A percentile compares a stretch with the other conserved stretches of the same genome.
Conservation (phyloP, 2,329 filamentous ascomycete genomes). For the Ceratocystis alfenasii region DNA sequence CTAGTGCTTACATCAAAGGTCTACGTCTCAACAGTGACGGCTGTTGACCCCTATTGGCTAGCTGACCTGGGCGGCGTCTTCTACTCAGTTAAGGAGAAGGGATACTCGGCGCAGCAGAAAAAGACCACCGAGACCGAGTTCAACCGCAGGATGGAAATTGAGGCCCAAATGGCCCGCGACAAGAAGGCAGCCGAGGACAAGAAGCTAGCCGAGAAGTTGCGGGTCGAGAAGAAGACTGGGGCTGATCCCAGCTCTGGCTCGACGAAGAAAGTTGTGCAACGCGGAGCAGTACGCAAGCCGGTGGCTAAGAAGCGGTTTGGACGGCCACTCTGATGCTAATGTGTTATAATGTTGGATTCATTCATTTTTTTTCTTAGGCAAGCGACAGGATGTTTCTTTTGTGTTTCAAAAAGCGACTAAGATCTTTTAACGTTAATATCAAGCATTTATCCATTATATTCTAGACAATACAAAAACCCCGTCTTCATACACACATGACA, state of each 20-base stretch:
- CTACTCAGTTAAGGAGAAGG: conserved; percentile 95
- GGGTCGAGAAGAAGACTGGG: conserved; percentile 35
- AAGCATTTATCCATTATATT: not conserved
- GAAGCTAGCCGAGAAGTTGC: conserved; percentile 39
- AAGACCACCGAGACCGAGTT: conserved; percentile 83
- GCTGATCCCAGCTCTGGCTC: conserved; percentile 23
- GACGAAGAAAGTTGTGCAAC: conserved; percentile 47
- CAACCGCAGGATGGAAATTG: conserved; percentile 84
- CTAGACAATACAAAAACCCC: not conserved
- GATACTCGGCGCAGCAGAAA: conserved; percentile 77
- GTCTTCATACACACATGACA: not conserved
- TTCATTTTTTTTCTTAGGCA: not conserved
- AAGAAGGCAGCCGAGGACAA: conserved; percentile 54
- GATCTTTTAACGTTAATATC: not conserved
- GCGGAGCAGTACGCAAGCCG: conserved; percentile 47
- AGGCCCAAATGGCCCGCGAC: conserved; percentile 81
- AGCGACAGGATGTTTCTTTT: not conserved
- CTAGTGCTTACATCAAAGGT: conserved; percentile 93
- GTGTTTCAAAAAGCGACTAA: not conserved
- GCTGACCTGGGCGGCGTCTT: conserved; percentile 94
- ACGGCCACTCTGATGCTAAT: conserved; percentile 19
- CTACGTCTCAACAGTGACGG: conserved; percentile 94
- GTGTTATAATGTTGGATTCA: too few relatives aligned
- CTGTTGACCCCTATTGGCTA: conserved; percentile 93
- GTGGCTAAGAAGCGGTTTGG: conserved; percentile 23